Base-by-base conservation (phyloP, 352 stramenopile genomes). In the Phytophthora aleatoria region DNA sequence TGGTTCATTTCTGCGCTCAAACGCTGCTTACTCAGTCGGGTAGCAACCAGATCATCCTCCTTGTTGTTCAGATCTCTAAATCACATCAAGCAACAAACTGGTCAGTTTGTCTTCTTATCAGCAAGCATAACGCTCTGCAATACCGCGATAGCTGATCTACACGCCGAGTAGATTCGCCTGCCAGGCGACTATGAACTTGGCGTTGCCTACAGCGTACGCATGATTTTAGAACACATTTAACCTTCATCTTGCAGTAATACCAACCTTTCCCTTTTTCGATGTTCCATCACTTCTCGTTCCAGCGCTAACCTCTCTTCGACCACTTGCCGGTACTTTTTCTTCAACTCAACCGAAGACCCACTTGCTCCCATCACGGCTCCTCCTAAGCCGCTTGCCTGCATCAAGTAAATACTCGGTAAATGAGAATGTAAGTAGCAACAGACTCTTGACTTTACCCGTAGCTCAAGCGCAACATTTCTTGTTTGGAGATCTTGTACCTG, bases 391-490 rank as follows among this genome's bases (percentile, higher is more conserved):
- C 47, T 51, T 36, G 28, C 28, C 67, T 74, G 27, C 36, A 50
- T 41, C 27, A 38, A 39, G 39, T 51, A 9, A 47, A 44, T 5
- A 44, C 39, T 13, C 11, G 11, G 24, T 50, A 31, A 30, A 31
- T 62, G 31, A 52, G 16, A 24, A 16, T 5, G 39, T 20, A 55
- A 15, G 13, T 5, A 26, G 8, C 39, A 35, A 16, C 5, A 35
- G 5, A 27, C 20, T 12, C 24, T n/a, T 9, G 8, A 20, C 33
- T 16, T 53, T 61, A 89, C 79, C 70, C 73, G 69, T 5, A 94
- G 73, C 44, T 94, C 86, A 10, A 93, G 67, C 28, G 77, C 64
- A 1, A 93, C 77, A 58, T 93, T 93, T 2, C 75, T 71, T 38
- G 65, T 56, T 7, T 86, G 84, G 4, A 93, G 59, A 52, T 85